Base-by-base conservation (phyloP, 208 protist genomes). In the Leishmania major region DNA sequence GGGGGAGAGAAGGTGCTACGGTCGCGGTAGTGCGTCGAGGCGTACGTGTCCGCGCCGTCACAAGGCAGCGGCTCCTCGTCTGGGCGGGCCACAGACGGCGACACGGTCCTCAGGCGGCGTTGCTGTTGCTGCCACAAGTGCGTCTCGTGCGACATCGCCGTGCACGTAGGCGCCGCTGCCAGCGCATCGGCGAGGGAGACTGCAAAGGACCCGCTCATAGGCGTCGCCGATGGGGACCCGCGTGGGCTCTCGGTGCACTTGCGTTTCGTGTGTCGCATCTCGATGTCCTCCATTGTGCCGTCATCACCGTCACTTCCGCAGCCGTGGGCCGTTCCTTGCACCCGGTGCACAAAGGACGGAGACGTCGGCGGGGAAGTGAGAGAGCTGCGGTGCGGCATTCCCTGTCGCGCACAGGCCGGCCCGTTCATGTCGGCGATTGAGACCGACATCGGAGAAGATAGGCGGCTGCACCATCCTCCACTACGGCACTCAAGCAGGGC, bases 71-170 rank as follows among this genome's bases (percentile, higher is more conserved):
- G 31, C 43, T 51, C 60, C 15, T 84, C 83, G 13, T 81, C 79
- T n/a, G 80, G 81, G 0, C 87, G 83, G 10, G 84, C 87, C 17
- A 90, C 43, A 25, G 87, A 90, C 2, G 87, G 87, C 2, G 87
- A 90, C 8, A 57, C 81, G 15, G 55, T 76, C 3, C 87, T 81
- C 19, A 79, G 81, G 10, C 84, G 87, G 17, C 83, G 78, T 74
- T 80, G 64, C 43, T 77, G 73, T 73, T 82, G 78, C 66, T 82
- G 77, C 74, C 79, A 84, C 67, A 84, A 40, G 60, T 67, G 78
- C 57, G 45, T 72, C 62, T 82, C 82, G 35, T 69, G 78, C 70
- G 62, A 60, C 75, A 83, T 37, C 17, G 83, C 75, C 17, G 77
- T 51, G 13, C 45, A 37, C 74, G 69, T 37, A 22, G 69, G 69